phyloP scores from a whole-genome alignment of 2,329 filamentous ascomycete genomes.

The Alternaria gaisen region DNA sequence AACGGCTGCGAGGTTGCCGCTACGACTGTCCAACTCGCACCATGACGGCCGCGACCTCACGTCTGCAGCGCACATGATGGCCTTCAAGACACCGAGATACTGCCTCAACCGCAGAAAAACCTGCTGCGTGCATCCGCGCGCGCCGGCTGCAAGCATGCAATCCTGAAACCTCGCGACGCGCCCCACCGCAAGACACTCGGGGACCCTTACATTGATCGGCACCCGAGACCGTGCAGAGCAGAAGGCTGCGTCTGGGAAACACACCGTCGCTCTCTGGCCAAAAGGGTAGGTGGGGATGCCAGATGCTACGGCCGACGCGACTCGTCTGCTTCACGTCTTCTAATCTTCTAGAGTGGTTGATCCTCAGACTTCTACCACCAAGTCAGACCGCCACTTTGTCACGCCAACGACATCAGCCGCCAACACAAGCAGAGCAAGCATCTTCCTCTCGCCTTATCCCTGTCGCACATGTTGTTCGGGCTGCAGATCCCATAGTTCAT shows the following conservation, averaged over 20 bases:
- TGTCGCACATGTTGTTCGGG: constrained; percentile 4
- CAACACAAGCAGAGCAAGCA: not conserved
- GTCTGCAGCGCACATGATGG: constrained; percentile 1
- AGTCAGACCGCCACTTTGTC: constrained; percentile 19
- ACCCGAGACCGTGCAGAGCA: not conserved
- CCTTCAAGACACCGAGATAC: not conserved
- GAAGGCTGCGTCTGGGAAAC: constrained; percentile 6
- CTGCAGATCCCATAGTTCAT: constrained; percentile 3
- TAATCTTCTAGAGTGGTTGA: constrained; percentile 2
- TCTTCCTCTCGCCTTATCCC: constrained; percentile 1
- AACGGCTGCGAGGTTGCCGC: constrained; percentile 13
- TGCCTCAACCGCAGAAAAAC: not conserved
- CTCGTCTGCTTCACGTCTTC: not conserved
- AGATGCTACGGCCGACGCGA: constrained; percentile 1
- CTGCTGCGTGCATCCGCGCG: constrained; percentile 3
- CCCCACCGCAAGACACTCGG: constrained; percentile 2
- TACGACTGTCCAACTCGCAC: not conserved
- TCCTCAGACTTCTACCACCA: not conserved
- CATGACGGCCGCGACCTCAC: constrained; percentile 1
- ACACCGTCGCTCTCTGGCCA: constrained; percentile 6
- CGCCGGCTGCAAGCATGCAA: not conserved
- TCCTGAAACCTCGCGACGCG: constrained; percentile 1
- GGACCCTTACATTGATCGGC: constrained; percentile 8
- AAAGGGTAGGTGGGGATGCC: constrained; percentile 17
- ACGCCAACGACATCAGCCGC: constrained; percentile 13